Base-by-base conservation (phyloP, 208 protist genomes). In the Acanthamoeba royreba region DNA sequence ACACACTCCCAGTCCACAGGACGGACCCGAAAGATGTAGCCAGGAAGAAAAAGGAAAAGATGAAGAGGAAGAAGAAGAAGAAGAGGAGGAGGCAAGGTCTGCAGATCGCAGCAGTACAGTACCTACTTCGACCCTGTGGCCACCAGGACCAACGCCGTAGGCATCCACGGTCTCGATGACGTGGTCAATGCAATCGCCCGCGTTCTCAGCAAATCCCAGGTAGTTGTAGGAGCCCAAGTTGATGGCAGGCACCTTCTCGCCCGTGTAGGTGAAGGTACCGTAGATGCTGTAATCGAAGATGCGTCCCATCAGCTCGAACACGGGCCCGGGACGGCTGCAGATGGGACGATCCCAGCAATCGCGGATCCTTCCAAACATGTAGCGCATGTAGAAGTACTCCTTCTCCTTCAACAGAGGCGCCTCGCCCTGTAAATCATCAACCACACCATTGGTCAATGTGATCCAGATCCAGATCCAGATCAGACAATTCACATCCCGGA, bases 141-240 rank as follows among this genome's bases (percentile, higher is more conserved):
- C 98, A 96, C 96, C 98, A 13, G 96, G 94, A 35, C 97, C 96
- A 61, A 97, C 49, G 81, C 98, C 98, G 93, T 97, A 98, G 31
- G 95, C 92, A 31, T 98, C 95, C n/a, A 99, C 85, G 31, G 94
- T 93, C 43, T 98, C 96, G 4, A 98, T 91, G 17, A 98, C 97
- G 17, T 97, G 92, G 52, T 98, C 96, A 15, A 96, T 98, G 86
- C 98, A 97, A 81, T 94, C 96, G 47, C 96, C 96, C 31, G 97
- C 96, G 94, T 98, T 98, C 74, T 99, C 97, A 4, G 98, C 99
- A 95, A 99, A 99, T 52, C 99, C 99, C 0, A 99, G 97, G 97
- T 99, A 99, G 97, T 99, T 99, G 97, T 99, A 99, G 33, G 98
- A 99, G 28, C 97, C 98, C 40, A 99, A 94, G 96, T 99, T 99